Conservation (phyloP, 768 basidiomycete genomes). For the Termitomyces sp. region DNA sequence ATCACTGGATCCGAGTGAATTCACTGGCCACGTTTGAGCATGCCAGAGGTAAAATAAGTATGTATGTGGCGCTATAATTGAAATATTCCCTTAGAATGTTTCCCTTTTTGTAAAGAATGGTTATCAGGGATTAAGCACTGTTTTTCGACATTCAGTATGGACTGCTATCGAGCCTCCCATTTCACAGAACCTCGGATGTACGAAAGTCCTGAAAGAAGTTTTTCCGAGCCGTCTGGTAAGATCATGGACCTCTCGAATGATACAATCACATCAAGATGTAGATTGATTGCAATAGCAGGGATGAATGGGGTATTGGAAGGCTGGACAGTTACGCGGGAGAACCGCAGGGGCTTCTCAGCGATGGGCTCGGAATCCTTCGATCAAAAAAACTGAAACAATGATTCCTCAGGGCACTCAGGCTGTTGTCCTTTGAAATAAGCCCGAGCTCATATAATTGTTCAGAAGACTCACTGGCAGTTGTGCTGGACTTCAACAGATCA, state of each 20-base stretch:
- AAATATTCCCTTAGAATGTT: not conserved
- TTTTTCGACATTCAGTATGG: not conserved
- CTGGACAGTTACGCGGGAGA: not conserved
- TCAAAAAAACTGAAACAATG: not conserved
- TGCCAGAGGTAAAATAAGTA: not conserved
- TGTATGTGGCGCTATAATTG: not conserved
- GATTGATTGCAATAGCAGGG: not conserved
- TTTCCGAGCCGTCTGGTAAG: not conserved
- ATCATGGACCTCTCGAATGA: not conserved
- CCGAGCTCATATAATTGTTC: not conserved
- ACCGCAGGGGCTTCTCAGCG: no score
- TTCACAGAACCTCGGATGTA: not conserved
- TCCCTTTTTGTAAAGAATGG: not conserved
- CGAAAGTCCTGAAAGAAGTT: not conserved
- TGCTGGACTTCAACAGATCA: no score
- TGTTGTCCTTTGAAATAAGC: not conserved
- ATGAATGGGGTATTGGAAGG: not conserved
- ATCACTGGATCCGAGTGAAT: not conserved
- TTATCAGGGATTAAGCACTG: not conserved
- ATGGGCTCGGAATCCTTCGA: no score
- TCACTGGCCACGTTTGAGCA: no score
- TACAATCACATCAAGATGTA: not conserved
- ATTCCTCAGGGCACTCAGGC: not conserved
- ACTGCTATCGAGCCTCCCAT: not conserved
- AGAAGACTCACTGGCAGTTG: not conserved